These are phyloP conservation scores for Geranium brycei DNA, from an alignment of 345 rosid genomes.

Conservation along the genomic window DNA sequence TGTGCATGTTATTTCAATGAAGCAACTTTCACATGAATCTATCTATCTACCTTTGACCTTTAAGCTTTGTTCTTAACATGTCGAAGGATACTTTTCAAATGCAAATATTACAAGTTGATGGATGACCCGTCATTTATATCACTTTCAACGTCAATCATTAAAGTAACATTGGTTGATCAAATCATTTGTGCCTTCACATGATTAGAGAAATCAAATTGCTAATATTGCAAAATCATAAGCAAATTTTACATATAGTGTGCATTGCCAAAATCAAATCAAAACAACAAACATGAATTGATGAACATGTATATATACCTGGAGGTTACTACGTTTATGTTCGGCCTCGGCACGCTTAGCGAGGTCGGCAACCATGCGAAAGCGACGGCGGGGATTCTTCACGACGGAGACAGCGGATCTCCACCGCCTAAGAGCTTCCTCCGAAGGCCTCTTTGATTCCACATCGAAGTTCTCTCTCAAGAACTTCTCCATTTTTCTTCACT, in stretches of 20 bases:
- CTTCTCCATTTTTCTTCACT: constrained; percentile 20
- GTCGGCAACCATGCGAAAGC: constrained; percentile 67
- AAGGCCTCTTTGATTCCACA: constrained; percentile 45
- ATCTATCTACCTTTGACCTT: neutral
- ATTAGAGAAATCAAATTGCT: too few species aligned
- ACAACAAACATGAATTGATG: too few species aligned
- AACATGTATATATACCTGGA: constrained; percentile 57
- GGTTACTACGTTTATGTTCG: constrained; percentile 30
- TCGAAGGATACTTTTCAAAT: neutral
- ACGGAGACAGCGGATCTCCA: constrained; percentile 59
- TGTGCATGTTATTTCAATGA: neutral
- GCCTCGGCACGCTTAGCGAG: constrained; percentile 48
- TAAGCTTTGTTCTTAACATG: too few species aligned
- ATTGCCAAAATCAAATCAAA: too few species aligned
- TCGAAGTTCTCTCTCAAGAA: constrained; percentile 39
- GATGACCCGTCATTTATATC: too few species aligned
- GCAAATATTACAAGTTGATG: neutral
- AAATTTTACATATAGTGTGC: too few species aligned
- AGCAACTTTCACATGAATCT: neutral
- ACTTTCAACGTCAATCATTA: too few species aligned
- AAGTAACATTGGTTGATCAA: too few species aligned
- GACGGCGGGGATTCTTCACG: constrained; percentile 60
- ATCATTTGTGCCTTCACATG: too few species aligned
- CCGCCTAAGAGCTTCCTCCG: constrained; percentile 43
- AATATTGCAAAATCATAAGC: too few species aligned